phyloP scores from a whole-genome alignment of 1,284 basidiomycete species.

The Trichosporon inkin region DNA sequence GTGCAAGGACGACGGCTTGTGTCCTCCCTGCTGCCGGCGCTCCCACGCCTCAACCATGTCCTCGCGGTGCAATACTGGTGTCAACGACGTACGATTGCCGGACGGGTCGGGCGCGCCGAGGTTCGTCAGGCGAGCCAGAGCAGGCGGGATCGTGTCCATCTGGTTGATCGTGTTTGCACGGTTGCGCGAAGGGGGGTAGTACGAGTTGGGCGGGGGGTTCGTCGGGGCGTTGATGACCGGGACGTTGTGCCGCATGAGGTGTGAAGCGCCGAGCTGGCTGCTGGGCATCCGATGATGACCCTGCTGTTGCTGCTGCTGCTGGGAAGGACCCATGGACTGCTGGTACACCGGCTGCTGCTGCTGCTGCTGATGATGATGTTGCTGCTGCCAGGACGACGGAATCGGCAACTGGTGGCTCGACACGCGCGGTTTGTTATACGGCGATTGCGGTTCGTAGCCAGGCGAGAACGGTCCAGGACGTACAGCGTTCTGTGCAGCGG shows the following conservation, averaged over 20 bases:
- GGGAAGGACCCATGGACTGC: not conserved
- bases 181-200: slow-evolving; percentile 61
- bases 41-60: slow-evolving; percentile 89
- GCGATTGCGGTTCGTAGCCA: slow-evolving; percentile 29
- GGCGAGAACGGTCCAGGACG: slow-evolving; percentile 38
- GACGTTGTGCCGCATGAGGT: slow-evolving; percentile 38
- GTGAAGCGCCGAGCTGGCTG: not conserved
- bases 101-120: slow-evolving; percentile 73
- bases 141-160: slow-evolving; percentile 86
- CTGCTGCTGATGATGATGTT: slow-evolving; percentile 13
- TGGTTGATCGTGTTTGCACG: slow-evolving; percentile 81
- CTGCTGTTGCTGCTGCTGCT: slow-evolving; percentile 4
- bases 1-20: slow-evolving; percentile 40
- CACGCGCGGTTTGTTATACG: slow-evolving; percentile 17
- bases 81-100: slow-evolving; percentile 68
- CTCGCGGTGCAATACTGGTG: slow-evolving; percentile 82
- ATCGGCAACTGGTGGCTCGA: slow-evolving; percentile 43
- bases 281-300: not conserved
- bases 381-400: slow-evolving; percentile 8
- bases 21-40: slow-evolving; percentile 57
- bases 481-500: slow-evolving; percentile 29
- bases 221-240: slow-evolving; percentile 48
- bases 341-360: slow-evolving; percentile 41
- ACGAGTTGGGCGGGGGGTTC: slow-evolving; percentile 56
- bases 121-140: slow-evolving; percentile 77